Evolutionary conservation across 306 rosid genomes (phyloP), one percentile per base, ranked within the genome.

Genomic region (Ceratonia siliqua): DNA sequence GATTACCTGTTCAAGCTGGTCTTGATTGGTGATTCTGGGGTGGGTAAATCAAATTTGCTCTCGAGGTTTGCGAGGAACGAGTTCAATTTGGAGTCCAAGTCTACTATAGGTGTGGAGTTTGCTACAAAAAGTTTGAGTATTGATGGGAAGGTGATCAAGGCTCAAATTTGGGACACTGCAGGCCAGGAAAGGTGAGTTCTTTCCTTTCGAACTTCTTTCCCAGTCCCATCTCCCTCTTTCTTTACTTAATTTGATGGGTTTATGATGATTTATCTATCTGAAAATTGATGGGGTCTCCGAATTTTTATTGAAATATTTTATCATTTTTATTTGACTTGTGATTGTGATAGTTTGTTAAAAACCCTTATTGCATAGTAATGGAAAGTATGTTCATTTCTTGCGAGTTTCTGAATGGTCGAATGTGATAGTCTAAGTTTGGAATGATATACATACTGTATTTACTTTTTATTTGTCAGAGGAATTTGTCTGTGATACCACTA

Each of bases 111-210:
- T 11, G 97, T 91, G 8, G 95, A 91, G 63, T 91, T 91, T 66
- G 95, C 95, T 21, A 91, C 97, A 32, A 91, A 89, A 80, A 91
- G 82, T 68, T 78, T 91, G 89, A 88, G 17, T 5, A 76, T 91
- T 57, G 91, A 91, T 76, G 62, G 83, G 18, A 91, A 89, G 73
- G 84, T 84, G 39, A 72, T 91, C 75, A 91, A 91, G 79, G 91
- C 95, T 70, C 97, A 91, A 89, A 87, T 91, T 87, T 91, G 97
- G 97, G 97, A 91, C 70, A 91, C 97, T 62, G 97, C 97, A 78
- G 97, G 97, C 24, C 95, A 91, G 71, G 97, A 91, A 79, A 91
- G 97, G 97, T 91, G 14, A 38, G 55, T 45, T 49, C 18, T 54
- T 55, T 15, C 13, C 35, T 8, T 36, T 28, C 0, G 1, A 33